A percentile compares a stretch with the other conserved stretches of the same genome.
Conservation (phyloP, 2,329 filamentous ascomycete genomes). For the Penicillium expansum region DNA sequence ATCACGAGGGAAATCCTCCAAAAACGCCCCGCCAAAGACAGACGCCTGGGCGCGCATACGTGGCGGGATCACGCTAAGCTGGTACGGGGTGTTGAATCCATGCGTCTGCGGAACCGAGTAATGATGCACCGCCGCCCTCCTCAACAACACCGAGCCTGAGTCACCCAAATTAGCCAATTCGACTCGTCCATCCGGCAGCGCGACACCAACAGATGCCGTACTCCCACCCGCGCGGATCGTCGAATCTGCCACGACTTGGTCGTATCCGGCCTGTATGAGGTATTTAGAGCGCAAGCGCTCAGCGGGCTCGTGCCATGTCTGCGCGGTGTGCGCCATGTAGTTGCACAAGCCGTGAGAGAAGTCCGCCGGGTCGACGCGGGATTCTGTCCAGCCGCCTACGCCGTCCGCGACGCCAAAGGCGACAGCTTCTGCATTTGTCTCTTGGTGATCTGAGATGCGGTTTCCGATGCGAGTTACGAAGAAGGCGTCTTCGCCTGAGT, state of each 20-base stretch:
- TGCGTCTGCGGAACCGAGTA: slow-evolving; percentile 87
- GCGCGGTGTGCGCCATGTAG: slow-evolving; percentile 79
- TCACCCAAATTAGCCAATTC: slow-evolving; percentile 94
- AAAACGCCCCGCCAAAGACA: slow-evolving; percentile 76
- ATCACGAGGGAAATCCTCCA: slow-evolving; percentile 80
- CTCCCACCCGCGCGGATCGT: slow-evolving; percentile 79
- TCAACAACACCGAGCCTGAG: slow-evolving; percentile 85
- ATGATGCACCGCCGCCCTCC: slow-evolving; percentile 79
- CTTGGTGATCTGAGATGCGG: slow-evolving; percentile 28
- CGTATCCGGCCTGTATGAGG: slow-evolving; percentile 80
- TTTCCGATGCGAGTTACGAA: slow-evolving; percentile 77
- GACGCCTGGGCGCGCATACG: slow-evolving; percentile 74
- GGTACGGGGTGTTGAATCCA: slow-evolving; percentile 95
- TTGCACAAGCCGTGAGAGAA: slow-evolving; percentile 93
- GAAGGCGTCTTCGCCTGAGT: slow-evolving; percentile 92
- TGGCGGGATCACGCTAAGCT: slow-evolving; percentile 82
- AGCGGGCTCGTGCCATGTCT: slow-evolving; percentile 50
- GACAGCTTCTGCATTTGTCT: slow-evolving; percentile 53
- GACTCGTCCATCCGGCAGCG: slow-evolving; percentile 67
- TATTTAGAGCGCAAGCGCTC: slow-evolving; percentile 57
- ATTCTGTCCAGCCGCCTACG: slow-evolving; percentile 92
- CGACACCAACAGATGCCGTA: slow-evolving; percentile 85
- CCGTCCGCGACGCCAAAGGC: slow-evolving; percentile 91
- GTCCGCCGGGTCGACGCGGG: slow-evolving; percentile 87
- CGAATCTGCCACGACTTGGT: slow-evolving; percentile 71